phyloP scores from a whole-genome alignment of 2,329 filamentous ascomycete genomes.

The Penicillium nordicum region DNA sequence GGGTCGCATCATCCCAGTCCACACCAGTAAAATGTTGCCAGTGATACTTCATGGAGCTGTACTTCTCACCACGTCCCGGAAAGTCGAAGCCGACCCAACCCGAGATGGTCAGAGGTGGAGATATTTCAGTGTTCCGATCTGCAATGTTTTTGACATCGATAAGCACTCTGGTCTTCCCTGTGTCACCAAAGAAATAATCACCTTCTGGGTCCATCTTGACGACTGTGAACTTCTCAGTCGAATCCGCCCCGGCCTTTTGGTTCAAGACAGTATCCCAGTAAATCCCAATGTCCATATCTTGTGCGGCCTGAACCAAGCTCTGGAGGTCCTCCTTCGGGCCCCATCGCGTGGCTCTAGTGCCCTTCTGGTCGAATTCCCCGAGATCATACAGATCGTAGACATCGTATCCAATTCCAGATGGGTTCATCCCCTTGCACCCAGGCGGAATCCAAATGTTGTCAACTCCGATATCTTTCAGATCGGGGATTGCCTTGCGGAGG shows the following conservation, averaged over 20 bases:
- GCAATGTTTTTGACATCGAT: not conserved
- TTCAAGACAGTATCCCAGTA: constrained; percentile 71
- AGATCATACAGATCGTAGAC: constrained; percentile 68
- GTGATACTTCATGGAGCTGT: constrained; percentile 61
- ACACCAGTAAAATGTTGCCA: constrained; percentile 66
- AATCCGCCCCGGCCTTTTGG: constrained; percentile 67
- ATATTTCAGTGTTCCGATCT: constrained; percentile 56
- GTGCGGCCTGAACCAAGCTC: constrained; percentile 52
- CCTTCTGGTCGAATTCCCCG: constrained; percentile 71
- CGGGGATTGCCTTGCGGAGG: constrained; percentile 51
- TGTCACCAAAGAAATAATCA: constrained; percentile 8
- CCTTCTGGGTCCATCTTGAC: constrained; percentile 60
- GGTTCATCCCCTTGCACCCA: constrained; percentile 63
- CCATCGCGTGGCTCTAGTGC: constrained; percentile 62
- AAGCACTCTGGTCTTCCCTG: not conserved
- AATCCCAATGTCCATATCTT: constrained; percentile 53
- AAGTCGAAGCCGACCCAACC: constrained; percentile 68
- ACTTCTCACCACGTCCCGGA: constrained; percentile 56
- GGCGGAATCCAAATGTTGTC: constrained; percentile 67
- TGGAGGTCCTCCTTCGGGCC: constrained; percentile 61
- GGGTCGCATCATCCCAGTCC: constrained; percentile 58
- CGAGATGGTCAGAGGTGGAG: constrained; percentile 59
- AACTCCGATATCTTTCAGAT: constrained; percentile 58
- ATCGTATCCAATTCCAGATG: constrained; percentile 64
- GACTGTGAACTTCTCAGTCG: constrained; percentile 59